Percentiles rank a stretch among this genome's conserved stretches.
These are phyloP conservation scores for Gnaphalium uliginosum DNA, from an alignment of 129 eudicot species.

Conservation along the genomic window DNA sequence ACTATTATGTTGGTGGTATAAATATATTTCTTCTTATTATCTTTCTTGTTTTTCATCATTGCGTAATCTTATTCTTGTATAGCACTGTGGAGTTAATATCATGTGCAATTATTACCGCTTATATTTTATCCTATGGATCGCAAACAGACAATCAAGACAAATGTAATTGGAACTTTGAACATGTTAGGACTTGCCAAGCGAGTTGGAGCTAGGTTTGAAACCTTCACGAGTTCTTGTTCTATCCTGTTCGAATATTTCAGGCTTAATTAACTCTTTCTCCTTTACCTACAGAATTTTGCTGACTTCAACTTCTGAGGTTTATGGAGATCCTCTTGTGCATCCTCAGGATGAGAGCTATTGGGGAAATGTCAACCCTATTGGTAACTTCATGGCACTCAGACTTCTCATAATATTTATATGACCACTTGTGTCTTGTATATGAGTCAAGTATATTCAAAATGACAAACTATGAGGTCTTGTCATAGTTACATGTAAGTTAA, in stretches of 20 bases:
- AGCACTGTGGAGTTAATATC: background rate
- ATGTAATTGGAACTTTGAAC: conserved; percentile 87
- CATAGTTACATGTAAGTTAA: background rate
- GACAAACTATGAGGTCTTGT: background rate
- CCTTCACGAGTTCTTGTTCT: background rate
- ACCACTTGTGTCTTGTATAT: conserved; percentile 12
- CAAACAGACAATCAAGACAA: conserved; percentile 84
- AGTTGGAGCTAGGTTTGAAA: conserved; percentile 78
- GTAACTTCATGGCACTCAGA: conserved; percentile 32
- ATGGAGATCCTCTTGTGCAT: conserved; percentile 91
- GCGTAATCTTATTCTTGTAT: conserved; percentile 3
- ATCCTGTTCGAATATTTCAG: background rate
- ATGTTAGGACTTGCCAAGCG: conserved; percentile 95
- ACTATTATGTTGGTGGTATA: background rate
- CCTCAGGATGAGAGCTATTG: conserved; percentile 90
- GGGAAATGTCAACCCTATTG: conserved; percentile 97
- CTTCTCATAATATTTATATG: background rate
- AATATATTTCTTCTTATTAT: background rate
- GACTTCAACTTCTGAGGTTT: conserved; percentile 93
- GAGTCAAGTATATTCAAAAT: background rate
- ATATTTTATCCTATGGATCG: background rate
- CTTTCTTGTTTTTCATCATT: background rate
- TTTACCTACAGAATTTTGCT: conserved; percentile 62
- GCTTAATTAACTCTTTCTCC: background rate
- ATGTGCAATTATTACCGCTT: conserved; percentile 10